Evolutionary conservation across 257 asterid species (phyloP).

Genomic region (Fraxinus anomala): DNA sequence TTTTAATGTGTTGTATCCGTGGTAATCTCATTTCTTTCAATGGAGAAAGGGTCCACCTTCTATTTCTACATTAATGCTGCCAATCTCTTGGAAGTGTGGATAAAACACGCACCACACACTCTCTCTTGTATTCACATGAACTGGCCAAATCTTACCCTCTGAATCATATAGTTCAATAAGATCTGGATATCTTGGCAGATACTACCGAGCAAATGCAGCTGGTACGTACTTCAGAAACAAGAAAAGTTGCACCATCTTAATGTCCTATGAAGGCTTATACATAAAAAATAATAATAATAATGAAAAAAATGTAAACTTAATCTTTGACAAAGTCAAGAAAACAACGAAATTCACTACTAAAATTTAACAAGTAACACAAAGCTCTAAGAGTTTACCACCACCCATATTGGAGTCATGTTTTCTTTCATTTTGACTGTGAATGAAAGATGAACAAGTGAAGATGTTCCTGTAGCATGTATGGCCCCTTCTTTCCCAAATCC

Average conservation of each 20-base stretch:
- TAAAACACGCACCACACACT: too few relatives aligned
- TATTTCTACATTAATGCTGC: too few relatives aligned
- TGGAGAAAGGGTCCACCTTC: too few relatives aligned
- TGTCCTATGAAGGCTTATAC: neutral
- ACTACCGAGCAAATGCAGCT: neutral
- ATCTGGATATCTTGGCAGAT: neutral
- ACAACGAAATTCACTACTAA: too few relatives aligned
- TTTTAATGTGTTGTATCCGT: too few relatives aligned
- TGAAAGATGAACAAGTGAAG: neutral
- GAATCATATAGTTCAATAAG: slow-evolving; percentile 15
- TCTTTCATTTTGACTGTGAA: neutral
- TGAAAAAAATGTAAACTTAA: too few relatives aligned
- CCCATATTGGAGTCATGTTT: neutral
- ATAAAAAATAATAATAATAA: too few relatives aligned
- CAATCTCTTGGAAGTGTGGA: too few relatives aligned
- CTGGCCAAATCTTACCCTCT: slow-evolving; percentile 16
- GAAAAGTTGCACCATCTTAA: neutral
- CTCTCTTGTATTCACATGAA: neutral
- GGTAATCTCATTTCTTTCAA: too few relatives aligned
- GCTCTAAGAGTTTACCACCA: neutral
- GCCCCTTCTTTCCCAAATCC: too few relatives aligned
- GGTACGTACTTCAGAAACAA: neutral
- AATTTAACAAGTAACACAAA: neutral
- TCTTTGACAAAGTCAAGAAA: too few relatives aligned
- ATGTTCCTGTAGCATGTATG: neutral